Evolutionary conservation across 495 filamentous ascomycete species (phyloP).

Genomic region (Sphaerosporella brunnea): DNA sequence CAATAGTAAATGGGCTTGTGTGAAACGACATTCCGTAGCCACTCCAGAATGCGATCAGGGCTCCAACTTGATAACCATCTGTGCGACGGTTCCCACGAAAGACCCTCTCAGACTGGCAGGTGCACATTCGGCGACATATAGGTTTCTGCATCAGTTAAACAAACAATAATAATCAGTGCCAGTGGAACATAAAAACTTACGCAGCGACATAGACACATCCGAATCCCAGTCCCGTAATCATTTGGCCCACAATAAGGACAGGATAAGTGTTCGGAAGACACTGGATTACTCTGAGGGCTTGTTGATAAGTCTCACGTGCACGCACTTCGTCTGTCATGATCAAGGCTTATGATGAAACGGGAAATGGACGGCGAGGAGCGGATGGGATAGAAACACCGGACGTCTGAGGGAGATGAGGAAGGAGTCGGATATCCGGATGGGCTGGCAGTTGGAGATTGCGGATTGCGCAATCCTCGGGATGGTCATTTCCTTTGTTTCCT

Average conservation of each 20-base stretch:
- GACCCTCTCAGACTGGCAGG: constrained; percentile 26
- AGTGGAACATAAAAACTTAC: background rate
- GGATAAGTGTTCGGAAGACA: constrained; percentile 29
- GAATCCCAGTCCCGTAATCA: constrained; percentile 29
- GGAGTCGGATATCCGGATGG: too few relatives aligned
- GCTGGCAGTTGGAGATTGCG: too few relatives aligned
- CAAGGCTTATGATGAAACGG: too few relatives aligned
- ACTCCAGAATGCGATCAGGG: constrained; percentile 29
- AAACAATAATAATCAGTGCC: background rate
- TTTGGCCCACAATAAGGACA: constrained; percentile 27
- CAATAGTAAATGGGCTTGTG: constrained; percentile 28
- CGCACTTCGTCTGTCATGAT: too few relatives aligned
- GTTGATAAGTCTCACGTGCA: too few relatives aligned
- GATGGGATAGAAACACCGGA: too few relatives aligned
- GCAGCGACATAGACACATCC: constrained; percentile 30
- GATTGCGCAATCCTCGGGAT: too few relatives aligned
- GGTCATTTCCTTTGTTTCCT: too few relatives aligned
- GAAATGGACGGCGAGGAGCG: too few relatives aligned
- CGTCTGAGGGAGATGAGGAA: too few relatives aligned
- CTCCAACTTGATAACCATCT: constrained; percentile 28
- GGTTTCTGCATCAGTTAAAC: constrained; percentile 9
- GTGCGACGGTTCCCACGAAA: constrained; percentile 28
- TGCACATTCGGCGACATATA: constrained; percentile 30
- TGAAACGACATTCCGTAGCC: constrained; percentile 32
- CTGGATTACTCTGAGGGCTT: constrained; percentile 27